phyloP scores from a whole-genome alignment of 163 green algal genomes.

The Chlorella variabilis region DNA sequence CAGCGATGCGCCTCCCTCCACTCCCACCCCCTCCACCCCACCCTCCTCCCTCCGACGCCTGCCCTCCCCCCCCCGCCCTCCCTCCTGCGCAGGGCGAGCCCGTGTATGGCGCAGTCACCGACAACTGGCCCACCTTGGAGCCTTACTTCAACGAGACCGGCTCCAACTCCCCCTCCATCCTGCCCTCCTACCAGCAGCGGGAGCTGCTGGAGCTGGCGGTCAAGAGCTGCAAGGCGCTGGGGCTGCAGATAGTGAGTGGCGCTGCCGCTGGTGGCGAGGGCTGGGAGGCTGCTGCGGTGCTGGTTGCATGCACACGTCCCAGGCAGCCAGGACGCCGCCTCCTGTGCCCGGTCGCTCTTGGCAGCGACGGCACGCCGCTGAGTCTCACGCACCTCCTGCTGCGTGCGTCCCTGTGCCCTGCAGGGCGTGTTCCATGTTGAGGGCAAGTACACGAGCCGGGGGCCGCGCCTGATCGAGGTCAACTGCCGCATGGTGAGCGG shows the following conservation, averaged over 20 bases:
- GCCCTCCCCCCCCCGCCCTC: too few relatives aligned
- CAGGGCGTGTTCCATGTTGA: constrained; percentile 92
- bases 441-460: constrained; percentile 85
- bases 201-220: constrained; percentile 85
- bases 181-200: constrained; percentile 78
- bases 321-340: too few relatives aligned
- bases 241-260: constrained; percentile 44
- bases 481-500: constrained; percentile 88
- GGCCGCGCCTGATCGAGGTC: constrained; percentile 92
- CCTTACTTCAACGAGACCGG: constrained; percentile 68
- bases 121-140: constrained; percentile 94
- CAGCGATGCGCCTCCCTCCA: too few relatives aligned
- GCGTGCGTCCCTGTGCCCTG: not conserved
- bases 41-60: too few relatives aligned
- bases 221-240: constrained; percentile 70
- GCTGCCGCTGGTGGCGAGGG: too few relatives aligned
- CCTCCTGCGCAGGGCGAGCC: too few relatives aligned
- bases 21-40: too few relatives aligned
- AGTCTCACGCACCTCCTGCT: too few relatives aligned
- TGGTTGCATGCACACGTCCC: too few relatives aligned
- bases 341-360: too few relatives aligned
- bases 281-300: too few relatives aligned
- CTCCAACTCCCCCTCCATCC: constrained; percentile 87
- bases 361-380: too few relatives aligned
- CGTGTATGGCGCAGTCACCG: constrained; percentile 66